A percentile compares a stretch with the other conserved stretches of the same genome.
These are phyloP conservation scores for Penicillium bialowiezense DNA, from an alignment of 495 filamentous ascomycete genomes.

Conservation along the genomic window DNA sequence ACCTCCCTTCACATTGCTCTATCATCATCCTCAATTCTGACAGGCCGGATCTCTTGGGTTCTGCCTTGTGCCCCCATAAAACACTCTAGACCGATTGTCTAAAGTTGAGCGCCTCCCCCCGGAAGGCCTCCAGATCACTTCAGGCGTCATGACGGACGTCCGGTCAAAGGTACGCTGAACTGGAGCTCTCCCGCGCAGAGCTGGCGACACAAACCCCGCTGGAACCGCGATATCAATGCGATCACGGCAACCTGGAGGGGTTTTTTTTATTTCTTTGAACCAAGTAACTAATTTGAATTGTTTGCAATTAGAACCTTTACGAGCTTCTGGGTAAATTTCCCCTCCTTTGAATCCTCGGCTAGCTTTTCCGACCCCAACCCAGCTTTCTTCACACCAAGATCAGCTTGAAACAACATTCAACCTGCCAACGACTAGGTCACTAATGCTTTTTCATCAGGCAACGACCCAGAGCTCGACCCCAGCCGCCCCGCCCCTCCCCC, in stretches of 20 bases:
- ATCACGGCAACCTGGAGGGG: background rate
- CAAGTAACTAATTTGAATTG: slow-evolving; percentile 3
- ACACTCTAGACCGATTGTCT: slow-evolving; percentile 36
- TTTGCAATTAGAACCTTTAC: slow-evolving; percentile 63
- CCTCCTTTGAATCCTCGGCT: slow-evolving; percentile 23
- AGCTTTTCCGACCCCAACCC: slow-evolving; percentile 16
- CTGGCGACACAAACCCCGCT: background rate
- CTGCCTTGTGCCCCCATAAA: slow-evolving; percentile 32
- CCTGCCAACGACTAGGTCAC: slow-evolving; percentile 5
- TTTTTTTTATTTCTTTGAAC: background rate
- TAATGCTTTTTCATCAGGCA: slow-evolving; percentile 54
- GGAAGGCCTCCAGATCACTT: slow-evolving; percentile 46
- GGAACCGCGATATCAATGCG: slow-evolving; percentile 1
- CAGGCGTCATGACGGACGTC: slow-evolving; percentile 53
- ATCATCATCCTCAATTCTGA: slow-evolving; percentile 26
- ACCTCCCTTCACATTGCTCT: slow-evolving; percentile 18
- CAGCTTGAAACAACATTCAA: background rate
- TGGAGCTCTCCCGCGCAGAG: slow-evolving; percentile 9
- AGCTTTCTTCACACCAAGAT: slow-evolving; percentile 5
- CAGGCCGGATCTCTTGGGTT: slow-evolving; percentile 39
- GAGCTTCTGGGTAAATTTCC: slow-evolving; percentile 76
- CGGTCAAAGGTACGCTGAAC: slow-evolving; percentile 47
- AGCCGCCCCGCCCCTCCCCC: slow-evolving; percentile 73
- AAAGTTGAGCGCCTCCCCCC: slow-evolving; percentile 41
- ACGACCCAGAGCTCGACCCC: slow-evolving; percentile 85